These are phyloP conservation scores for Fusarium sp. DNA, from an alignment of 2,329 filamentous ascomycete species.

Conservation along the genomic window DNA sequence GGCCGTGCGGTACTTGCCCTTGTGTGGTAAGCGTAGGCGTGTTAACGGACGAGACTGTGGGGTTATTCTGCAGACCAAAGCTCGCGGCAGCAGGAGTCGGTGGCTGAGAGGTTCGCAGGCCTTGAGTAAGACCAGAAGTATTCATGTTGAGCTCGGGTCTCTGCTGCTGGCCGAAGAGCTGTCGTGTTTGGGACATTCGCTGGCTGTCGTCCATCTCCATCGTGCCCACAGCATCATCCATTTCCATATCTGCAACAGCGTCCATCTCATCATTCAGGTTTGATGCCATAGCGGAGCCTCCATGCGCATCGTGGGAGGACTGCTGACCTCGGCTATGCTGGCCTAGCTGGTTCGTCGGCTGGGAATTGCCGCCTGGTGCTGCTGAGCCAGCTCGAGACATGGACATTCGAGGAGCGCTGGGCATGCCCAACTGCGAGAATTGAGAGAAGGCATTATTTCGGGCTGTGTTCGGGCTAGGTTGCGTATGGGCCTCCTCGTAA, in stretches of 20 bases:
- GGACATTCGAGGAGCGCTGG: slow-evolving; percentile 47
- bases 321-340: slow-evolving; percentile 50
- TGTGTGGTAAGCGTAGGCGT: slow-evolving; percentile 89
- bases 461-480: slow-evolving; percentile 62
- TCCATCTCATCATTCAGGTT: slow-evolving; percentile 75
- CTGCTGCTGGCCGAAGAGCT: slow-evolving; percentile 73
- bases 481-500: slow-evolving; percentile 94
- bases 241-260: slow-evolving; percentile 92
- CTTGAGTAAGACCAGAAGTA: slow-evolving; percentile 79
- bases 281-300: slow-evolving; percentile 56
- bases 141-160: slow-evolving; percentile 82
- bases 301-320: slow-evolving; percentile 48
- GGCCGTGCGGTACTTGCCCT: slow-evolving; percentile 71
- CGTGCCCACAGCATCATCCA: slow-evolving; percentile 82
- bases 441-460: slow-evolving; percentile 56
- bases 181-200: slow-evolving; percentile 75
- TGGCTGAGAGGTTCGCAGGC: slow-evolving; percentile 85
- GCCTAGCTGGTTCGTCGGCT: slow-evolving; percentile 47
- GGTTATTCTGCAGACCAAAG: slow-evolving; percentile 89
- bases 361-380: slow-evolving; percentile 45
- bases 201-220: slow-evolving; percentile 73
- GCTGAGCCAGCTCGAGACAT: slow-evolving; percentile 49
- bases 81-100: slow-evolving; percentile 82
- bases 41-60: slow-evolving; percentile 96
- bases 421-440: slow-evolving; percentile 52